Conservation (phyloP, 108 stramenopile species). For the Schizochytrium sp. region DNA sequence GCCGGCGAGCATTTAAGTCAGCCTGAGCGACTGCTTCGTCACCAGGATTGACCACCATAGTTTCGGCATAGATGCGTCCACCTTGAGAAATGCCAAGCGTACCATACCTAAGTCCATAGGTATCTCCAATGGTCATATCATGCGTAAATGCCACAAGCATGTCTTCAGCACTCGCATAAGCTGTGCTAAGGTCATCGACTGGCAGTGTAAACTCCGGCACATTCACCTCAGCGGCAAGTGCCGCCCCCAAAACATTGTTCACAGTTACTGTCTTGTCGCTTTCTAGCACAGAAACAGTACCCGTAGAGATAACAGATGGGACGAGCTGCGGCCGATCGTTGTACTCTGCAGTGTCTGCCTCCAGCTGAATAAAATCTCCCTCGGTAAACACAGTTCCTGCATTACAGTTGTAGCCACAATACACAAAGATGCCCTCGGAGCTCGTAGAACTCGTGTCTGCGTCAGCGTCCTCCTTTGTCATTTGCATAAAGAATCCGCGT, state of each 20-base stretch:
- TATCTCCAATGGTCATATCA: not conserved
- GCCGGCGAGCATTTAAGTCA: not conserved
- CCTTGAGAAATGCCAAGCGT: conserved; percentile 43
- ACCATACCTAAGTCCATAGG: conserved; percentile 29
- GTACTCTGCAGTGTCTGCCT: not conserved
- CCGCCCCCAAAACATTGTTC: not conserved
- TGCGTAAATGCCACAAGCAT: conserved; percentile 20
- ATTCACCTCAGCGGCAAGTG: conserved; percentile 37
- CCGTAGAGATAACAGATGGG: conserved; percentile 11
- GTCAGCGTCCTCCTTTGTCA: conserved; percentile 47
- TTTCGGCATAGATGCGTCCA: not conserved
- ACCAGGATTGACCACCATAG: conserved; percentile 32
- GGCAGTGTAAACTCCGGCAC: conserved; percentile 5
- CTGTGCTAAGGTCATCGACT: not conserved
- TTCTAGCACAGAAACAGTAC: not conserved
- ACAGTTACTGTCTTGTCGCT: conserved; percentile 1
- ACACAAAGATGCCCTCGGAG: conserved; percentile 35
- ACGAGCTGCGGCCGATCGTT: conserved; percentile 45
- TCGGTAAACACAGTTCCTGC: not conserved
- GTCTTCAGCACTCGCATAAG: not conserved
- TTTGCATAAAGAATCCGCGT: conserved; percentile 48
- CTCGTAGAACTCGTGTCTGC: not conserved
- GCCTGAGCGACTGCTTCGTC: not conserved
- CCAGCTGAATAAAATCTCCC: not conserved
- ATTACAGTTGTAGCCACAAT: conserved; percentile 5